These are phyloP conservation scores for Aristolochia californica DNA, from an alignment of 164 flowering plant genomes.

Conservation along the genomic window DNA sequence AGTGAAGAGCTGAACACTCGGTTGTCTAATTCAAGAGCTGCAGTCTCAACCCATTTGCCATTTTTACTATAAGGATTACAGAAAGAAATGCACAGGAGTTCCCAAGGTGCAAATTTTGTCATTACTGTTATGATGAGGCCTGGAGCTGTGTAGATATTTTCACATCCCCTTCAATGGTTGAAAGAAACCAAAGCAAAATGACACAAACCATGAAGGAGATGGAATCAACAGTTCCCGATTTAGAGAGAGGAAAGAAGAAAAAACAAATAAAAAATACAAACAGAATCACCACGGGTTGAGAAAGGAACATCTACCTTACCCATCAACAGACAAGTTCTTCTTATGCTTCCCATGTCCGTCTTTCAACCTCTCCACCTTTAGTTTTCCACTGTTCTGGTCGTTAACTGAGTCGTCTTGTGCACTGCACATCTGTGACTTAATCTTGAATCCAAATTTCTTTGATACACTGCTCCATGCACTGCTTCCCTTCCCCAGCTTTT, in stretches of 20 bases:
- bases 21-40: too few species aligned
- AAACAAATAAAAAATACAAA: not conserved
- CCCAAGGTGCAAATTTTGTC: too few species aligned
- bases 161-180: too few species aligned
- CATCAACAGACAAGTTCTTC: constrained; percentile 27
- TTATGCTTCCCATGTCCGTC: constrained; percentile 39
- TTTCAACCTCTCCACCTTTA: constrained; percentile 40
- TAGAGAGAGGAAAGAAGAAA: not conserved
- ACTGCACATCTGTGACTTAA: constrained; percentile 91
- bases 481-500: constrained; percentile 52
- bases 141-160: too few species aligned
- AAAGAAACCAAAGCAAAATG: too few species aligned
- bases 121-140: too few species aligned
- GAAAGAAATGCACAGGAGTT: too few species aligned
- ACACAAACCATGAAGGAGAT: not conserved
- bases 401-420: constrained; percentile 81
- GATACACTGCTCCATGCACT: constrained; percentile 60
- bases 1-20: too few species aligned
- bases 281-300: not conserved
- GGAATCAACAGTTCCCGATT: not conserved
- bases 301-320: constrained; percentile 2
- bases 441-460: constrained; percentile 66
- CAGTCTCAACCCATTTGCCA: too few species aligned
- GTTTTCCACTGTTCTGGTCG: constrained; percentile 29
- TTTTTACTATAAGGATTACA: too few species aligned